A percentile compares a stretch with the other conserved stretches of the same genome.
Conservation (phyloP, 1,139 yeast genomes). For the Nakaseomyces bracarensis region DNA sequence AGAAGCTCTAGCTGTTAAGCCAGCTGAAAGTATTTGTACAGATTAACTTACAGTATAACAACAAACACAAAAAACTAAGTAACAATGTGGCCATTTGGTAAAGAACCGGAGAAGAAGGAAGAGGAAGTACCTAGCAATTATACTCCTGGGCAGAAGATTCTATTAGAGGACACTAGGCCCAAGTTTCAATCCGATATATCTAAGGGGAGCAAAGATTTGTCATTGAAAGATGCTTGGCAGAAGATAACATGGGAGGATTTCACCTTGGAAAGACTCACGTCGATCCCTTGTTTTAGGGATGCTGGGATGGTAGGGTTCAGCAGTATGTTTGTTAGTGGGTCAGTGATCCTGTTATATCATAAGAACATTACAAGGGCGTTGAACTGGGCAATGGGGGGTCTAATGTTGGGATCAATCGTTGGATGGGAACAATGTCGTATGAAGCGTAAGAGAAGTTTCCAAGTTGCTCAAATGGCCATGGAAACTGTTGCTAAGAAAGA, state of each 20-base stretch:
- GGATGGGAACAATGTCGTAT: conserved; percentile 93
- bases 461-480: conserved; percentile 42
- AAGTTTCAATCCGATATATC: conserved; percentile 30
- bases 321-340: conserved; percentile 72
- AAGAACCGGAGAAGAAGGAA: neutral
- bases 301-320: conserved; percentile 83
- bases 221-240: conserved; percentile 32
- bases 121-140: conserved; percentile 16
- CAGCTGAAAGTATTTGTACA: neutral
- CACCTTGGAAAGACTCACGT: conserved; percentile 43
- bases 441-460: conserved; percentile 41
- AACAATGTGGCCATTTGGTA: neutral
- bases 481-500: conserved; percentile 39
- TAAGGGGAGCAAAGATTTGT: conserved; percentile 21
- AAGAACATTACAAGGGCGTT: conserved; percentile 53
- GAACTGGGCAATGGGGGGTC: conserved; percentile 81
- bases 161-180: conserved; percentile 36
- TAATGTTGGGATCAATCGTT: conserved; percentile 67
- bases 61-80: too few relatives aligned
- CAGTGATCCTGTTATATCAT: conserved; percentile 62
- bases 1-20: neutral
- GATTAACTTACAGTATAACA: too few relatives aligned
- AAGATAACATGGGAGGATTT: conserved; percentile 44
- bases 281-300: conserved; percentile 83
- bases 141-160: conserved; percentile 30